Evolutionary conservation across 768 basidiomycete genomes (phyloP), one percentile per base, ranked within the genome.

Genomic region (Daedaleopsis sinensis): DNA sequence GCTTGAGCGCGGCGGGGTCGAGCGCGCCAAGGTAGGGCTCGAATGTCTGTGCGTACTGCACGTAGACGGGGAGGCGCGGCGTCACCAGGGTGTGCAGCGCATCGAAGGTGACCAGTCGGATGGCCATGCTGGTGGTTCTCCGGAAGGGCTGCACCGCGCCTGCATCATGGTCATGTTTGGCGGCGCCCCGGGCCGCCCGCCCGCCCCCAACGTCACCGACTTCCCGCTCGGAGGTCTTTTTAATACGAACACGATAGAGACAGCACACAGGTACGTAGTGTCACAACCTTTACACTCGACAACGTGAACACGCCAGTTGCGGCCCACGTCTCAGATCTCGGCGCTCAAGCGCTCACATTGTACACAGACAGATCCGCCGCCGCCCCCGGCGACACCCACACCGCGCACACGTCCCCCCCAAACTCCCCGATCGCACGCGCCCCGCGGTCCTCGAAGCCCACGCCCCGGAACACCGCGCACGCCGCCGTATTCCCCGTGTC

Each of bases 71-170:
- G 37, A 73, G 73, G 7, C 89, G 84, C 19, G 90, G 91, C 2
- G 80, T 80, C 16, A 94, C 77, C 6, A 92, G 77, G n/a, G 92
- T 94, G 67, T 88, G 84, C 24, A 93, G 75, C 1, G 85, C 85
- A 67, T 94, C 92, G 65, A 94, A 93, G n/a, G 88, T 85, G 49
- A 92, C 87, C 8, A 91, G 76, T 10, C 80, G 83, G 71, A 90
- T 83, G 54, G 59, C 59, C 68, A 76, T 74, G 11, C 24, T 53
- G 39, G 19, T 32, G 9, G 52, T 19, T 37, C 27, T 7, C 3
- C 11, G 0, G 27, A 39, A 12, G 19, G 23, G 12, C 8, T 52
- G 24, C 10, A 46, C 32, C 37, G 7, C 27, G 27, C 27, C 27
- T 32, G 15, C 43, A 44, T 44, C 4, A 19, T 9, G 5, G 43